A percentile compares a stretch with the other conserved stretches of the same genome.
Conservation (phyloP, 1,284 basidiomycete species). For the Gymnopus androsaceus region DNA sequence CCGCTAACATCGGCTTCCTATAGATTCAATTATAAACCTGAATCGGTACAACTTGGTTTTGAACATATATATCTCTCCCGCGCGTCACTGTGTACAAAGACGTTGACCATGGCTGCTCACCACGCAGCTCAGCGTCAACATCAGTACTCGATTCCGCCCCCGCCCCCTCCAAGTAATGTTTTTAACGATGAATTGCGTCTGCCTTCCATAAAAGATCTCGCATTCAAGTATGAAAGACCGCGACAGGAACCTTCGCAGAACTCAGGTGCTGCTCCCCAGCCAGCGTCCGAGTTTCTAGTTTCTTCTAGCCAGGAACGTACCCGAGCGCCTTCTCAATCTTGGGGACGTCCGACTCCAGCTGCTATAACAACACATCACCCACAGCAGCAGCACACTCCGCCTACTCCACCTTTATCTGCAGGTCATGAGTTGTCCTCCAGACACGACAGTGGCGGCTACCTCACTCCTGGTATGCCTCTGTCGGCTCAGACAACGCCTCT, state of each 20-base stretch:
- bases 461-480: slow-evolving; percentile 43
- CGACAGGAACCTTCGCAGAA: slow-evolving; percentile 27
- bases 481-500: slow-evolving; percentile 42
- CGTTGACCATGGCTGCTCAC: slow-evolving; percentile 42
- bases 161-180: slow-evolving; percentile 36
- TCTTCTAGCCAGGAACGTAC: slow-evolving; percentile 26
- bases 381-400: slow-evolving; percentile 41
- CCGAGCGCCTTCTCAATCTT: slow-evolving; percentile 27
- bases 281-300: slow-evolving; percentile 20
- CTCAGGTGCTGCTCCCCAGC: slow-evolving; percentile 15
- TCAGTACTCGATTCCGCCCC: slow-evolving; percentile 37
- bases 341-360: slow-evolving; percentile 24
- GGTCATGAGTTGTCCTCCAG: slow-evolving; percentile 39
- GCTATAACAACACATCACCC: slow-evolving; percentile 23
- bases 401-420: slow-evolving; percentile 42
- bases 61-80: slow-evolving; percentile 30
- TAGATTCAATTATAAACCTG: slow-evolving; percentile 13
- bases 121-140: slow-evolving; percentile 37
- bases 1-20: slow-evolving; percentile 16
- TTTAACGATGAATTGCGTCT: slow-evolving; percentile 50
- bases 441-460: slow-evolving; percentile 41
- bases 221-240: slow-evolving; percentile 47
- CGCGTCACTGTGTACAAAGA: slow-evolving; percentile 35
- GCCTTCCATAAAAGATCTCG: slow-evolving; percentile 68
- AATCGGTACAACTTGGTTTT: slow-evolving; percentile 10